phyloP scores from a whole-genome alignment of 371 early-diverging fungal species.

The Mortierella sp. region DNA sequence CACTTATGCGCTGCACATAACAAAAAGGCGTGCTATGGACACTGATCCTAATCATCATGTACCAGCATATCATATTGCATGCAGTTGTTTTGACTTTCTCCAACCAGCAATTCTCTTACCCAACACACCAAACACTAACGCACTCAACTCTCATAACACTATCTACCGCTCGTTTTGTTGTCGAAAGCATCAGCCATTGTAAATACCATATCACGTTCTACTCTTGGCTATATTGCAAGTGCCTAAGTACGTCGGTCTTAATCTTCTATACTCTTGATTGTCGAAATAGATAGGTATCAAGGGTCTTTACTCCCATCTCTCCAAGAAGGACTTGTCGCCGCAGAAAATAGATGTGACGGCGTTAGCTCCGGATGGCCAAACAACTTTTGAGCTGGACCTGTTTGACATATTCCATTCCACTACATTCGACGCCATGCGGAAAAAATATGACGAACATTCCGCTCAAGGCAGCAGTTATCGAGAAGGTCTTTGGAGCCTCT shows the following conservation, averaged over 20 bases:
- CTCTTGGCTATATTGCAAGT: not conserved
- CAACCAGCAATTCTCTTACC: no score
- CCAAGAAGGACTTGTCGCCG: not conserved
- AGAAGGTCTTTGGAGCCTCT: not conserved
- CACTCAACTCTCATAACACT: not conserved
- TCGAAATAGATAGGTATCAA: constrained; percentile 1
- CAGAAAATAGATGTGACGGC: not conserved
- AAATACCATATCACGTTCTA: no score
- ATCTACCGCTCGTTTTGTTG: no score
- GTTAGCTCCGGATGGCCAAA: not conserved
- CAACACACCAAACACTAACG: not conserved
- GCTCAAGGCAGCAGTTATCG: not conserved
- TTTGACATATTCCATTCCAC: not conserved
- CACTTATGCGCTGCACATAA: no score
- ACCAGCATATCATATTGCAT: no score
- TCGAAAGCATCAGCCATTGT: no score
- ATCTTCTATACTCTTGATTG: no score
- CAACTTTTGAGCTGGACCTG: not conserved
- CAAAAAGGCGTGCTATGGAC: no score
- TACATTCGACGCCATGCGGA: no score
- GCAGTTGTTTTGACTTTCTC: no score
- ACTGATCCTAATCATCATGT: no score
- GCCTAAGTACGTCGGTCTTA: not conserved
- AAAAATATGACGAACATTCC: no score
- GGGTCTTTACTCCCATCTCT: not conserved